Conservation (phyloP, 495 filamentous ascomycete species). For the Parathielavia appendiculata region DNA sequence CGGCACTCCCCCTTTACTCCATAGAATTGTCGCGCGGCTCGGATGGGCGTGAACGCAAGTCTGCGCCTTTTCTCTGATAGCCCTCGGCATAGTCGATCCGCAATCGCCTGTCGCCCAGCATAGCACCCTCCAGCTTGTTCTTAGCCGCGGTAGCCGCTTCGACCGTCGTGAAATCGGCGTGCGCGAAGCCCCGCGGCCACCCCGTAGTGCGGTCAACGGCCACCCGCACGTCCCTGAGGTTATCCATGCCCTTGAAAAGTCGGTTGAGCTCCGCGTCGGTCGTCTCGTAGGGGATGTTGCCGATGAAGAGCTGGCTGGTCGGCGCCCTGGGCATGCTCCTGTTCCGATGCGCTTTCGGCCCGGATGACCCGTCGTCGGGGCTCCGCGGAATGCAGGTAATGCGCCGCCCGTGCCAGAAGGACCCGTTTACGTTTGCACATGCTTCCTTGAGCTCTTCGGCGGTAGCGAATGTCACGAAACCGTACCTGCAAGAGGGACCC, state of each 20-base stretch:
- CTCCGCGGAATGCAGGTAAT: constrained; percentile 53
- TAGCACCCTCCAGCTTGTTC: constrained; percentile 51
- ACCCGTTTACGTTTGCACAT: constrained; percentile 57
- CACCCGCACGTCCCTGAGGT: constrained; percentile 76
- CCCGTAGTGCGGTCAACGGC: constrained; percentile 86
- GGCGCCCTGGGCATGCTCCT: constrained; percentile 33
- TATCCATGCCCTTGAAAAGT: constrained; percentile 66
- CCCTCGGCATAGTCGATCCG: constrained; percentile 56
- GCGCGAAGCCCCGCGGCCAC: constrained; percentile 81
- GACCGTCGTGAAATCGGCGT: constrained; percentile 75
- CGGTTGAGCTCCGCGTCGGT: constrained; percentile 81
- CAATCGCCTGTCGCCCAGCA: constrained; percentile 61
- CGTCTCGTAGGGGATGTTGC: constrained; percentile 86
- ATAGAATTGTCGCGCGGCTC: neutral
- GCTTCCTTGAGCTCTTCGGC: constrained; percentile 56
- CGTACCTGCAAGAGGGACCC: constrained; percentile 55
- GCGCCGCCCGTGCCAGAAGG: constrained; percentile 75
- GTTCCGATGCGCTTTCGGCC: neutral
- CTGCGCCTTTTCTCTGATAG: constrained; percentile 1
- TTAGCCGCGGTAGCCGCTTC: constrained; percentile 54
- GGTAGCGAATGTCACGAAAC: constrained; percentile 64
- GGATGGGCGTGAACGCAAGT: neutral
- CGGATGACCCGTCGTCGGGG: neutral
- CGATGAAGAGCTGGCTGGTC: constrained; percentile 71
- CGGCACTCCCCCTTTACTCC: neutral